Conservation (phyloP, 169 alveolate species). For the Babesia caballi region DNA sequence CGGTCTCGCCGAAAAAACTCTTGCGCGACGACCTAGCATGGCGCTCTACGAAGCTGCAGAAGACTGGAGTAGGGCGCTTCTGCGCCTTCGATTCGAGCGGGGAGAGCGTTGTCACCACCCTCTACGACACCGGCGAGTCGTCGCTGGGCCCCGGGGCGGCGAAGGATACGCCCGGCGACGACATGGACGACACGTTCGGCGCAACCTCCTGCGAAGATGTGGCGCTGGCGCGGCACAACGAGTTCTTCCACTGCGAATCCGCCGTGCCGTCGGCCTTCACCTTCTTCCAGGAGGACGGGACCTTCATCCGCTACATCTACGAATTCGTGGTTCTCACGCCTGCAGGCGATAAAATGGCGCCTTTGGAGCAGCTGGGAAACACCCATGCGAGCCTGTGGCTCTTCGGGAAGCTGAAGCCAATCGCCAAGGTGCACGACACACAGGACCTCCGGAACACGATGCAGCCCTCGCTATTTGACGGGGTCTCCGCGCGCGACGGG, state of each 20-base stretch:
- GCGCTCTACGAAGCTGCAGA: background rate
- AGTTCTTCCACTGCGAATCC: conserved; percentile 36
- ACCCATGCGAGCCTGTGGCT: conserved; percentile 1
- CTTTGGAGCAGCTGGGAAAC: conserved; percentile 45
- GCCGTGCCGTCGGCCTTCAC: conserved; percentile 44
- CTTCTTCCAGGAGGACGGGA: conserved; percentile 55
- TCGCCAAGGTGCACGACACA: conserved; percentile 5
- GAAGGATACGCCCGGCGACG: background rate
- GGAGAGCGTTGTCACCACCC: conserved; percentile 2
- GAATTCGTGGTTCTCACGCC: conserved; percentile 39
- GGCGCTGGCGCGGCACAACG: conserved; percentile 21
- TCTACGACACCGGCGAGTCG: conserved; percentile 30
- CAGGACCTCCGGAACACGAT: conserved; percentile 8
- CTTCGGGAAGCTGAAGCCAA: conserved; percentile 31
- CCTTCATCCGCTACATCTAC: conserved; percentile 38
- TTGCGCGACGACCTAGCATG: background rate
- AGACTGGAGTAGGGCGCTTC: conserved; percentile 2
- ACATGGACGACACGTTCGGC: conserved; percentile 13
- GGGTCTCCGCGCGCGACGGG: background rate
- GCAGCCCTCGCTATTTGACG: conserved; percentile 20
- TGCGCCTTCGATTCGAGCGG: conserved; percentile 7
- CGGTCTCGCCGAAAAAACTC: background rate
- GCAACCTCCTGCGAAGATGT: conserved; percentile 26
- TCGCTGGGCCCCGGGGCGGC: background rate
- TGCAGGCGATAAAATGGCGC: conserved; percentile 40